Conservation (phyloP, 2,329 filamentous ascomycete species). For the Pseudonectria buxi region DNA sequence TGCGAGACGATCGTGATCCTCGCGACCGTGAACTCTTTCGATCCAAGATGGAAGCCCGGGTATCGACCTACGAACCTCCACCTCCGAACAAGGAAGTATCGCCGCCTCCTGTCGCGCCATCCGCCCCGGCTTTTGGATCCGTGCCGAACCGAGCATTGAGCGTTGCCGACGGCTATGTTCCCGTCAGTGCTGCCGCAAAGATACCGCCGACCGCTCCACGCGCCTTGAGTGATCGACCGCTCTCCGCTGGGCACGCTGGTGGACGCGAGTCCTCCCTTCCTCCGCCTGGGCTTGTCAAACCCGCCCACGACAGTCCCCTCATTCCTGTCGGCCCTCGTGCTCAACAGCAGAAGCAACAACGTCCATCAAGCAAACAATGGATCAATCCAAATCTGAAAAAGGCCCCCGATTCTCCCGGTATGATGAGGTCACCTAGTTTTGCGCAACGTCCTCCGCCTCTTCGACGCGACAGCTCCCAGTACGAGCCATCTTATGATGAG, state of each 20-base stretch:
- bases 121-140: slow-evolving; percentile 52
- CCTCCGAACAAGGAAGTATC: slow-evolving; percentile 45
- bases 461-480: slow-evolving; percentile 30
- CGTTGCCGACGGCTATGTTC: slow-evolving; percentile 23
- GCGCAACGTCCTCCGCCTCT: slow-evolving; percentile 31
- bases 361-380: slow-evolving; percentile 54
- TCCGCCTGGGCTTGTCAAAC: slow-evolving; percentile 37
- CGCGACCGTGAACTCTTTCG: slow-evolving; percentile 41
- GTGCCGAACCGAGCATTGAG: slow-evolving; percentile 41
- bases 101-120: slow-evolving; percentile 50
- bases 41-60: slow-evolving; percentile 43
- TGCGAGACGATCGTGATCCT: slow-evolving; percentile 41
- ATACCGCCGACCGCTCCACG: slow-evolving; percentile 47
- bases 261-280: slow-evolving; percentile 28
- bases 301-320: slow-evolving; percentile 35
- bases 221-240: slow-evolving; percentile 44
- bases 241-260: slow-evolving; percentile 34
- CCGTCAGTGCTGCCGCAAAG: slow-evolving; percentile 34
- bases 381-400: slow-evolving; percentile 49
- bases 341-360: slow-evolving; percentile 39
- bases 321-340: slow-evolving; percentile 50
- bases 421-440: slow-evolving; percentile 44
- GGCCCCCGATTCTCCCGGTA: slow-evolving; percentile 45
- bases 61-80: slow-evolving; percentile 42
- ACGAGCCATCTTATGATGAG: slow-evolving; percentile 33